Base-by-base conservation (phyloP, 73 alveolate genomes). In the Stentor roeselii region DNA sequence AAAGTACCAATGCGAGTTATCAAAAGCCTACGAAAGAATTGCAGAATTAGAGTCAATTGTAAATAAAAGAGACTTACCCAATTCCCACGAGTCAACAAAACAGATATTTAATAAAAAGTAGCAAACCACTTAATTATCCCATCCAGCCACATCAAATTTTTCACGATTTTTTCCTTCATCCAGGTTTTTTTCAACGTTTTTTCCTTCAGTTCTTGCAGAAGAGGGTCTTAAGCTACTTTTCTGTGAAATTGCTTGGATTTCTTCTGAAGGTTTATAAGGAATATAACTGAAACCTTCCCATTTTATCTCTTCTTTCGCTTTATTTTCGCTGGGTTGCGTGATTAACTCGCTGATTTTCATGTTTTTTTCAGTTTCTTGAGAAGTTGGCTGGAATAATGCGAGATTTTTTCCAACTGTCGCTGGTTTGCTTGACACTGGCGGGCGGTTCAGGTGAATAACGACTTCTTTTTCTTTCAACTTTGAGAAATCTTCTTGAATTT, bases 241-340 rank as follows among this genome's bases (percentile, higher is more conserved):
- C 21, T 50, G 6, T 11, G 67, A 50, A 50, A 50, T 50, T 50
- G 80, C 80, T 67, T 67, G 80, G 80, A 67, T 67, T 32, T 67
- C 80, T 67, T 67, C 41, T 21, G 80, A 67, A 27, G 80, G 80
- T 32, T 67, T 21, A 67, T 67, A 67, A 2, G 80, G 80, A 21
- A 67, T 40, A 67, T 67, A 67, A 1, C 41, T 32, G 2, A 67
- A 67, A 1, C 41, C 50, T 14, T 67, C 80, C 80, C 80, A 67
- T 32, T 67, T 67, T n/a, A 67, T 30, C 34, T 67, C 80, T 1
- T 2, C 37, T 67, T 67, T 67, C 34, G 21, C 41, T 15, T 67
- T 67, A 30, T 67, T 34, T 67, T 67, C 80, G 1, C 27, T 21
- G 14, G 37, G 37, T 2, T n/a, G n/a, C 21, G 11, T n/a, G 27